phyloP scores from a whole-genome alignment of 805 yeast species.

The Candida jianshihensis region DNA sequence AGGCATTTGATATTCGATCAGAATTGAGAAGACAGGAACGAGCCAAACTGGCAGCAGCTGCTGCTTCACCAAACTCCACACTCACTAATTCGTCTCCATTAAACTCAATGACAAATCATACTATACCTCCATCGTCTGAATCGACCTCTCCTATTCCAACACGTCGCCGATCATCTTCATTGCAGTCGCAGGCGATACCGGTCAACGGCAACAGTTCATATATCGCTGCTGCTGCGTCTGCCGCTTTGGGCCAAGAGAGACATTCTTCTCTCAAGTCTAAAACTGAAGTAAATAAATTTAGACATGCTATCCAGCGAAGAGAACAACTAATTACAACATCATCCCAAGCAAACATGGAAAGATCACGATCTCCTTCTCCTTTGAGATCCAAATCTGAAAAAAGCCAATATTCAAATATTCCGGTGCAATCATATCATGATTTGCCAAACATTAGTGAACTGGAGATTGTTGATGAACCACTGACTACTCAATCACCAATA shows the following conservation, averaged over 20 bases:
- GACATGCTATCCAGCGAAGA: neutral
- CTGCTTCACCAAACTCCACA: constrained; percentile 1
- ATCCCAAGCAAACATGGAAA: neutral
- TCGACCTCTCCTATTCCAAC: constrained; percentile 4
- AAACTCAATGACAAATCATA: too few species aligned
- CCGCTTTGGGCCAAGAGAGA: constrained; percentile 15
- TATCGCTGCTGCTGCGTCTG: constrained; percentile 19
- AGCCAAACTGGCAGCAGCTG: constrained; percentile 8
- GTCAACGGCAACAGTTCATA: constrained; percentile 1
- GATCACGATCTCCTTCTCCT: constrained; percentile 15
- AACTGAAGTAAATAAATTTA: constrained; percentile 4
- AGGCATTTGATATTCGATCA: constrained; percentile 23
- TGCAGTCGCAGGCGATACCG: constrained; percentile 5
- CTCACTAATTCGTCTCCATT: too few species aligned
- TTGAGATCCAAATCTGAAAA: constrained; percentile 1
- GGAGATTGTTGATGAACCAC: constrained; percentile 2
- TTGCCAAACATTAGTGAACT: constrained; percentile 14
- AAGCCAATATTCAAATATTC: too few species aligned
- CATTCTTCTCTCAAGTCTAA: constrained; percentile 14
- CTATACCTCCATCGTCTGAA: constrained; percentile 5
- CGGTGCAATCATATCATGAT: neutral
- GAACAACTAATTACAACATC: neutral
- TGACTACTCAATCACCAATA: constrained; percentile 3
- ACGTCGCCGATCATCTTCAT: constrained; percentile 10
- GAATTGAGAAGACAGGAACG: constrained; percentile 20